Evolutionary conservation across 768 basidiomycete genomes (phyloP), one percentile per base, ranked within the genome.

Genomic region (Agrocybe pediades): DNA sequence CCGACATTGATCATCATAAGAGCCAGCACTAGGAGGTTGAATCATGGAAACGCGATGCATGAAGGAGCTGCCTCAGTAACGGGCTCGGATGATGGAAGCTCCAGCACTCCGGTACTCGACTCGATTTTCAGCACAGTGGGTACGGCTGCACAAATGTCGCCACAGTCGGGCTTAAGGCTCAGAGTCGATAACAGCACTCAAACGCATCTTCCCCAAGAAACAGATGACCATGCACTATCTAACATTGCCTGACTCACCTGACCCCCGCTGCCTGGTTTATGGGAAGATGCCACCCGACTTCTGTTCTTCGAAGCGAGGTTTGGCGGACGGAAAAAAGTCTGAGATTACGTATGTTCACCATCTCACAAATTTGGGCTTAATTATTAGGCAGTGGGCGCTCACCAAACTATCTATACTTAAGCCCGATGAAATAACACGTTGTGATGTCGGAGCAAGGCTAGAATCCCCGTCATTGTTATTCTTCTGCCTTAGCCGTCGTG

Each of bases 1-100:
- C 65, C 64, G 15, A 63, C 62, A 13, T 47, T 66, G 39, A 66
- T 68, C 46, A 56, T 66, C 9, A 59, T 63, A 13, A 64, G 46
- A 64, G 40, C 53, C 57, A 20, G 55, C 49, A n/a, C 65, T 16
- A 49, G 57, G 24, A 41, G 59, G 21, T 51, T 46, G 9, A 43
- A 51, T 23, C 21, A 41, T 5, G 29, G 25, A 21, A 41, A 43
- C 5, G 41, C 20, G 7, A 19, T 42, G 20, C 46, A 48, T 17
- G 42, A 24, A 19, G 45, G 40, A 48, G 21, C 33, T 46, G 54
- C 46, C n/a, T n/a, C n/a, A n/a, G n/a, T 15, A 6, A n/a, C 33
- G 13, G 33, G 11, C 4, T 4, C 33, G 3, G 36, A 40, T 45
- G 6, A 25, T 27, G 26, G 43, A 24, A 55, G 30, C n/a, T 55